Conservation (phyloP, 179 eudicot species). For the Pouteria campechiana region DNA sequence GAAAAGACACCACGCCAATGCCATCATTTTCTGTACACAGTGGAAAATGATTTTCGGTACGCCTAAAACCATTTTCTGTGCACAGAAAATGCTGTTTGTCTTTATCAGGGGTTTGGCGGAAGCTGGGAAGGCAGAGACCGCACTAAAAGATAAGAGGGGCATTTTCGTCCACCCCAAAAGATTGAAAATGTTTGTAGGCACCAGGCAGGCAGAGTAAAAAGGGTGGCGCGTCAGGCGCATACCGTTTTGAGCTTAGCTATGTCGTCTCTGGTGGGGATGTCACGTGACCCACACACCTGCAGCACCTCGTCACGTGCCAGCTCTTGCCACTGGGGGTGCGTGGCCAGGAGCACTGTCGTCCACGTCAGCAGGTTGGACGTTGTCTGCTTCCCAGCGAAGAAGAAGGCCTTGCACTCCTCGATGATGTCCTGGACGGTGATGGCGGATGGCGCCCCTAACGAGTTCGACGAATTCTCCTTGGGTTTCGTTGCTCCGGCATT, state of each 20-base stretch:
- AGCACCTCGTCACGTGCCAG: slow-evolving; percentile 90
- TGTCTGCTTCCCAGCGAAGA: slow-evolving; percentile 94
- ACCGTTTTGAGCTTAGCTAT: slow-evolving; percentile 80
- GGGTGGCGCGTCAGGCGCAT: not conserved
- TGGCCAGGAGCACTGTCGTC: slow-evolving; percentile 77
- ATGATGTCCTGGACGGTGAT: slow-evolving; percentile 66
- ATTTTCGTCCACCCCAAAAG: too few relatives aligned
- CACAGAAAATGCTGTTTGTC: not conserved
- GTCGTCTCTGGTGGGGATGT: slow-evolving; percentile 64
- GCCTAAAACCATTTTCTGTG: not conserved
- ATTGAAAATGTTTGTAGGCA: too few relatives aligned
- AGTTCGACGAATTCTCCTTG: not conserved
- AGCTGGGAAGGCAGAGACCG: too few relatives aligned
- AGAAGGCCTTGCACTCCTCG: slow-evolving; percentile 88
- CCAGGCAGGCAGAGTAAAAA: too few relatives aligned
- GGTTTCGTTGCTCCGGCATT: slow-evolving; percentile 13
- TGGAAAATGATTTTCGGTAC: too few relatives aligned
- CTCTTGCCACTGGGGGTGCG: slow-evolving; percentile 93
- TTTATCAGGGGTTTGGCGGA: too few relatives aligned
- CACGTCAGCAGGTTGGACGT: slow-evolving; percentile 90
- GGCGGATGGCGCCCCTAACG: not conserved
- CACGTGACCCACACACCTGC: slow-evolving; percentile 62
- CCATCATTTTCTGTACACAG: too few relatives aligned
- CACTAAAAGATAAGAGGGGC: too few relatives aligned
- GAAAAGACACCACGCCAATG: too few relatives aligned